Conservation (phyloP, 129 eudicot genomes). For the Chrysanthemum lavandulifolium region DNA sequence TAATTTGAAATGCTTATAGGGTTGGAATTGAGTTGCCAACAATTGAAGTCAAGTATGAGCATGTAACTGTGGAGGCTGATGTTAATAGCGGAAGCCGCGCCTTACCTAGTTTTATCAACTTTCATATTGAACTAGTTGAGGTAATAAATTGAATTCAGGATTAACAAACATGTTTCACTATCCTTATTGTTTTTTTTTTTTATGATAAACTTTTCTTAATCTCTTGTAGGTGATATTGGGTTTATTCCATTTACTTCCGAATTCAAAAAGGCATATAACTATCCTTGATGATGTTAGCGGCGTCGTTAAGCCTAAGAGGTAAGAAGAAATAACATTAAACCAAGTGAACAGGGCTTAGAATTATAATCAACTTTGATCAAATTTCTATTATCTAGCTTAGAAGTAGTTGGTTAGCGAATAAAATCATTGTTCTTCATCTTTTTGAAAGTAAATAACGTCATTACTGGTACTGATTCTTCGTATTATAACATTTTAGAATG, state of each 20-base stretch:
- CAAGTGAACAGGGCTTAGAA: no score
- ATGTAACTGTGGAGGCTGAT: constrained; percentile 63
- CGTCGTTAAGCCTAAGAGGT: constrained; percentile 72
- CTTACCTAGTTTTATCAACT: constrained; percentile 72
- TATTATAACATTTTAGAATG: constrained; percentile 46
- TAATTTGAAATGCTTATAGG: constrained; percentile 22
- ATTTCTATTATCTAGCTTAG: no score
- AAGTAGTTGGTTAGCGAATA: no score
- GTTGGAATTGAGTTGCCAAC: constrained; percentile 80
- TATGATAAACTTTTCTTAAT: not conserved
- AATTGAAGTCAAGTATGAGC: constrained; percentile 73
- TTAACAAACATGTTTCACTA: not conserved
- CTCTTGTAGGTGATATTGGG: constrained; percentile 43
- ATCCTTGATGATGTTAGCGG: constrained; percentile 79
- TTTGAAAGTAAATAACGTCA: no score
- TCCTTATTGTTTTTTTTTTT: not conserved
- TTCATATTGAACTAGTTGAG: constrained; percentile 47
- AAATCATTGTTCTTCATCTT: no score
- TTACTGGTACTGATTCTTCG: no score
- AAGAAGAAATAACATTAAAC: not conserved
- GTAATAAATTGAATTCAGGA: constrained; percentile 24
- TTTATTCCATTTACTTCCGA: constrained; percentile 45
- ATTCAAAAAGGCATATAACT: constrained; percentile 46
- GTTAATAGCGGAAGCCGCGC: constrained; percentile 67
- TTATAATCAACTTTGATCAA: no score